Percentiles rank a stretch among this genome's conserved stretches.
These are phyloP conservation scores for Gossypium mustelinum DNA, from an alignment of 345 rosid genomes.

Conservation along the genomic window DNA sequence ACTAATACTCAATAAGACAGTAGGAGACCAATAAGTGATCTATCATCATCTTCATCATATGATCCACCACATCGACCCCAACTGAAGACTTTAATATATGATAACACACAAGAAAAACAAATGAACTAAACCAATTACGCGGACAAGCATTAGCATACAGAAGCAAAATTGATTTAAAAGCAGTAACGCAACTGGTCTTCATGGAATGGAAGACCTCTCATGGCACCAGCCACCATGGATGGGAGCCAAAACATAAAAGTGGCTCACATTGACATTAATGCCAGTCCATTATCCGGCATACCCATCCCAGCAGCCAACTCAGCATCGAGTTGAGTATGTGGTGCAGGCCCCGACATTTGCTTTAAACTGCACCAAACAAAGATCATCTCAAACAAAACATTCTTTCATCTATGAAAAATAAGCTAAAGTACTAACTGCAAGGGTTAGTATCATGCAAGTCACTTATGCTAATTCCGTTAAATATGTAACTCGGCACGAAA, in stretches of 20 bases:
- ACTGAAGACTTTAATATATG: neutral
- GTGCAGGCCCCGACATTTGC: slow-evolving; percentile 72
- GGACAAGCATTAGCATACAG: neutral
- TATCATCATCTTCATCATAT: neutral
- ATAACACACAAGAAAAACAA: neutral
- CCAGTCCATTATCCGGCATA: slow-evolving; percentile 88
- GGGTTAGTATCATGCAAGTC: too few species aligned
- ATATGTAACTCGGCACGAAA: too few species aligned
- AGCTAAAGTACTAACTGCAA: neutral
- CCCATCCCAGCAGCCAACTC: slow-evolving; percentile 97
- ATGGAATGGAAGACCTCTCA: neutral
- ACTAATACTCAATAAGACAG: neutral
- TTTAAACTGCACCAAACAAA: slow-evolving; percentile 51
- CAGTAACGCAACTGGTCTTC: neutral
- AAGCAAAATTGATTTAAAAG: neutral
- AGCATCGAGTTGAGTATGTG: slow-evolving; percentile 92
- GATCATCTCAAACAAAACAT: slow-evolving; percentile 3
- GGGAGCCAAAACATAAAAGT: slow-evolving; percentile 6
- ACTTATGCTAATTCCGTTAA: too few species aligned
- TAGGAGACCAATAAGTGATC: neutral
- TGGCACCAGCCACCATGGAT: neutral
- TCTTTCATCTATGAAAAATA: neutral
- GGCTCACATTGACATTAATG: slow-evolving; percentile 53
- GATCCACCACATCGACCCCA: neutral
- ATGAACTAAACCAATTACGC: neutral